These are phyloP conservation scores for Pseudozyma hubeiensis DNA, from an alignment of 1,284 basidiomycete species.

Conservation along the genomic window DNA sequence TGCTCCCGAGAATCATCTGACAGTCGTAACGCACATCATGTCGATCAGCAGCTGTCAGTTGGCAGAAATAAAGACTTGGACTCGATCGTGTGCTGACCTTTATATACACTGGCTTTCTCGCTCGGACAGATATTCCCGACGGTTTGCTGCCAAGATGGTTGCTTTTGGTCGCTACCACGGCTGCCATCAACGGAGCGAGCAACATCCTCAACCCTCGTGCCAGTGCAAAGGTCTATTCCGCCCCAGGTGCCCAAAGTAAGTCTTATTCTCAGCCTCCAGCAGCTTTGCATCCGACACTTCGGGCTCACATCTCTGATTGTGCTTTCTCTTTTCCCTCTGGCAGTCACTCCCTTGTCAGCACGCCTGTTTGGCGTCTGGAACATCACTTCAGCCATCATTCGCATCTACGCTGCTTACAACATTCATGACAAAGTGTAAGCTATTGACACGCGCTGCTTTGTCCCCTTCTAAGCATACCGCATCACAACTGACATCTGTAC, in stretches of 20 bases:
- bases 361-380: conserved; percentile 67
- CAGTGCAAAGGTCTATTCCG: conserved; percentile 61
- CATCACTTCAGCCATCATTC: conserved; percentile 62
- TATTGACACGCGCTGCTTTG: not conserved
- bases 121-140: conserved; percentile 43
- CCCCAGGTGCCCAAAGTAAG: conserved; percentile 47
- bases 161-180: conserved; percentile 54
- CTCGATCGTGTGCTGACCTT: too few species aligned
- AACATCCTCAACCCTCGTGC: conserved; percentile 57
- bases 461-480: not conserved
- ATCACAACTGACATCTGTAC: too few species aligned
- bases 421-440: conserved; percentile 58
- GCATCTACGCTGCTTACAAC: conserved; percentile 63
- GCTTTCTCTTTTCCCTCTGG: not conserved
- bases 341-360: conserved; percentile 62
- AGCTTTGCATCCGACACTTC: not conserved
- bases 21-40: conserved; percentile 2
- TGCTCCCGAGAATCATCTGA: not conserved
- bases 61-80: not conserved
- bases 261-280: not conserved
- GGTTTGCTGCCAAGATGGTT: conserved; percentile 63
- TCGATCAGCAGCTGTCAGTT: conserved; percentile 33
- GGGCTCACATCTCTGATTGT: not conserved
- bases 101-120: not conserved
- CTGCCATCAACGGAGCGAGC: conserved; percentile 58